Evolutionary conservation across 805 yeast species (phyloP).

Genomic region (Zygosaccharomyces gambellarensis): DNA sequence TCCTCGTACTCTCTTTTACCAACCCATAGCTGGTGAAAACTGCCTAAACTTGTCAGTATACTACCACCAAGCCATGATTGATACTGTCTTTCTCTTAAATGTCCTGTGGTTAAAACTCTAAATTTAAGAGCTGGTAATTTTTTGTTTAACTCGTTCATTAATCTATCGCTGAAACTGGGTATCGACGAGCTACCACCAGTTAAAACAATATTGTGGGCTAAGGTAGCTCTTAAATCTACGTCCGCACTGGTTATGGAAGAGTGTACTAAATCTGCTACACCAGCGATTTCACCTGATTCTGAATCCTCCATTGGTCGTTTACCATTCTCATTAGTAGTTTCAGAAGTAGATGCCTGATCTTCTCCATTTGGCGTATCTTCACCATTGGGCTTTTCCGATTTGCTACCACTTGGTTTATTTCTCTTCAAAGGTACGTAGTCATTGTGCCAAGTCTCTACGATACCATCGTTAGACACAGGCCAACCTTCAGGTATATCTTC

Average conservation of each 20-base stretch:
- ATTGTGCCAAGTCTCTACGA: slow-evolving; percentile 47
- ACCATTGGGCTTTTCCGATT: slow-evolving; percentile 33
- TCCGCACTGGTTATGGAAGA: slow-evolving; percentile 54
- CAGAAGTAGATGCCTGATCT: slow-evolving; percentile 14
- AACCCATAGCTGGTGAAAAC: slow-evolving; percentile 95
- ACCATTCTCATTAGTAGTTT: slow-evolving; percentile 26
- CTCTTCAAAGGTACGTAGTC: slow-evolving; percentile 75
- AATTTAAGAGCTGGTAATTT: slow-evolving; percentile 81
- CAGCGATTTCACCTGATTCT: slow-evolving; percentile 31
- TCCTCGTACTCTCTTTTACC: slow-evolving; percentile 82
- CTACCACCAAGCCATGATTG: slow-evolving; percentile 93
- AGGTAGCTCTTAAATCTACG: slow-evolving; percentile 75
- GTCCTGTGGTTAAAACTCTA: slow-evolving; percentile 77
- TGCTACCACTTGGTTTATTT: slow-evolving; percentile 32
- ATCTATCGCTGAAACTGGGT: slow-evolving; percentile 75
- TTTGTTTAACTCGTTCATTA: slow-evolving; percentile 63
- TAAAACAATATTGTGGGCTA: slow-evolving; percentile 82
- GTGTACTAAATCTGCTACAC: slow-evolving; percentile 59
- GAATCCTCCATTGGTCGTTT: slow-evolving; percentile 23
- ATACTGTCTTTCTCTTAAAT: slow-evolving; percentile 66
- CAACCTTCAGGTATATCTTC: slow-evolving; percentile 38
- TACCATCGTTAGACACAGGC: slow-evolving; percentile 47
- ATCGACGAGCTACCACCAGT: slow-evolving; percentile 80
- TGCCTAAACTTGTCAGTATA: slow-evolving; percentile 80
- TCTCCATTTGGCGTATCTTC: slow-evolving; percentile 28